Evolutionary conservation across 192 early-diverging fungal genomes (phyloP).

Genomic region (Coemansia erecta): DNA sequence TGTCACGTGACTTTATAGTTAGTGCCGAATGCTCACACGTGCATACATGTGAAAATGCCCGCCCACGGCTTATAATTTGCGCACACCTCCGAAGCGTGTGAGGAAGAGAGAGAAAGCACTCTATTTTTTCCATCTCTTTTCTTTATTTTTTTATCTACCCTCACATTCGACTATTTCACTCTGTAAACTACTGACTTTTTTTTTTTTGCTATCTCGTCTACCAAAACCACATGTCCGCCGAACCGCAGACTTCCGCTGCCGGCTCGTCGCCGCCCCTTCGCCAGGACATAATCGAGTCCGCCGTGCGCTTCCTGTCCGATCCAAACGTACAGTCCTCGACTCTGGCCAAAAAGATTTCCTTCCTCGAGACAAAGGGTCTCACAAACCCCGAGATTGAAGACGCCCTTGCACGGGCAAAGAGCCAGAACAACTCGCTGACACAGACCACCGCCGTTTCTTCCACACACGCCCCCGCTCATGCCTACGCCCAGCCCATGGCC

Average conservation of each 20-base stretch:
- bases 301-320: constrained; percentile 90
- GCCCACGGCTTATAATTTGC: background rate
- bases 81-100: background rate
- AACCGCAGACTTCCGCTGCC: constrained; percentile 10
- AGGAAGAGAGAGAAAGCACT: too few relatives aligned
- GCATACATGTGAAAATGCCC: constrained; percentile 1
- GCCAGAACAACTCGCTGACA: constrained; percentile 15
- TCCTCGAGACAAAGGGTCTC: constrained; percentile 94
- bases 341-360: constrained; percentile 89
- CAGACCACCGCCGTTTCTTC: background rate
- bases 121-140: too few relatives aligned
- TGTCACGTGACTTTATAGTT: background rate
- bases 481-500: constrained; percentile 39
- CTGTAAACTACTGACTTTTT: background rate
- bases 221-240: constrained; percentile 19
- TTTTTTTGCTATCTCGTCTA: background rate
- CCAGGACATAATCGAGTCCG: constrained; percentile 74
- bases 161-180: background rate
- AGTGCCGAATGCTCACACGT: background rate
- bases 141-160: background rate
- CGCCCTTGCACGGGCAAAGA: constrained; percentile 66
- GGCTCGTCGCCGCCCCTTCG: constrained; percentile 41
- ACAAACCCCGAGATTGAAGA: constrained; percentile 88
- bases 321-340: constrained; percentile 87
- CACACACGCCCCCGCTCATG: constrained; percentile 18